Base-by-base conservation (phyloP, 805 yeast species). In the Saccharomycopsis fodiens region DNA sequence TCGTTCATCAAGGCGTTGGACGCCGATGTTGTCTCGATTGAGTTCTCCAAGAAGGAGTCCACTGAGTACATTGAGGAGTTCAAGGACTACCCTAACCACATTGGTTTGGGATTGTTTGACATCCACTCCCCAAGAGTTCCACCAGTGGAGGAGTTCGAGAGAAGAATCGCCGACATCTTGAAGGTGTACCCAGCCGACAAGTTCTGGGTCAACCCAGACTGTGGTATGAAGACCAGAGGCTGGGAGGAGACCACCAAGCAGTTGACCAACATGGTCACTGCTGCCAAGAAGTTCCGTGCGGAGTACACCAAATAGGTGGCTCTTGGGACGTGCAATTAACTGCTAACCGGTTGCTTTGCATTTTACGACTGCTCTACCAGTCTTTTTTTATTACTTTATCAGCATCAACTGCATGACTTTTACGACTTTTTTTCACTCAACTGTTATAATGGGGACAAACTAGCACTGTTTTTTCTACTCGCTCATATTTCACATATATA, bases 191-290 rank as follows among this genome's bases (percentile, higher is more conserved):
- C 97, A 68, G 94, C 93, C 66, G 86, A 85, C 70, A 91, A 89
- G 73, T 85, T 93, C 81, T 93, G 98, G 98, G 95, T 93, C 67
- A 93, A 93, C 94, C 98, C 98, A 65, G 98, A 93, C 78, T 93
- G 98, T 82, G 98, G 98, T 81, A 82, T 93, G 72, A 93, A 93
- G 85, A 93, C 98, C 70, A 89, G 98, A 83, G 96, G 95, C 61
- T 93, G 98, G 98, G 87, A 85, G 61, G 98, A 93, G 80, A 86
- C 91, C 62, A 87, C 74, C 67, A 88, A 82, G 65, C 87, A 95
- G 63, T 82, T 93, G 72, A 85, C 95, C 70, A 85, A 93, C 76
- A 93, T 93, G 98, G 97, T 93, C 68, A 93, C 85, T 59, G 97
- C 98, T 65, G 97, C 97, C 65, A 91, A 93, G 79, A 79, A 78